Conservation (phyloP, 192 early-diverging fungal genomes). For the Dissophora globulifera region DNA sequence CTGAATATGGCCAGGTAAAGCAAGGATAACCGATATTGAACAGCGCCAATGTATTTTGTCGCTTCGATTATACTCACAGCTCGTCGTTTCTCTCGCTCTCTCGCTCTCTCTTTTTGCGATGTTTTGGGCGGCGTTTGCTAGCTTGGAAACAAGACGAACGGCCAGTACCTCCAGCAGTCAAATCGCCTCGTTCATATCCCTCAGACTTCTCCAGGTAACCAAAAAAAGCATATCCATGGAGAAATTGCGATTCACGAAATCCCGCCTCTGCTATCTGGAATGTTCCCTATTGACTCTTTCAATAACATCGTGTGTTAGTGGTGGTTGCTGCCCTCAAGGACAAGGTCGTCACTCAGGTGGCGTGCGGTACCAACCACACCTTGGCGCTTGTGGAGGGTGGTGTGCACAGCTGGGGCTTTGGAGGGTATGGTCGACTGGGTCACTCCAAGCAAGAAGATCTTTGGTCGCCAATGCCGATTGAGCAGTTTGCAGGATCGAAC, state of each 20-base stretch:
- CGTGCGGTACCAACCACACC: slow-evolving; percentile 73
- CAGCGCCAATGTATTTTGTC: neutral
- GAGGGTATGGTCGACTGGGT: slow-evolving; percentile 73
- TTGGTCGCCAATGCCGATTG: slow-evolving; percentile 54
- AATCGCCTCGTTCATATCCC: slow-evolving; percentile 54
- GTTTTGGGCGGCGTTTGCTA: too few relatives aligned
- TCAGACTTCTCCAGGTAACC: slow-evolving; percentile 55
- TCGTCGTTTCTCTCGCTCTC: too few relatives aligned
- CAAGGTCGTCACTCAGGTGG: slow-evolving; percentile 56
- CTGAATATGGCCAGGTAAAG: slow-evolving; percentile 62
- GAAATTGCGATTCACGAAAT: too few relatives aligned
- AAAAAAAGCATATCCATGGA: too few relatives aligned
- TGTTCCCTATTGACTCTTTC: too few relatives aligned
- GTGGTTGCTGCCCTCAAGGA: slow-evolving; percentile 46
- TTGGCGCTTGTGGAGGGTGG: slow-evolving; percentile 61
- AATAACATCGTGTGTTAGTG: too few relatives aligned
- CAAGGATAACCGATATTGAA: neutral
- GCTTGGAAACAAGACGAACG: slow-evolving; percentile 61
- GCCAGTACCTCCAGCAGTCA: slow-evolving; percentile 57
- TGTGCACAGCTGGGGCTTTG: slow-evolving; percentile 75
- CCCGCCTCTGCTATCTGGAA: too few relatives aligned
- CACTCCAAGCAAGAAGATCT: slow-evolving; percentile 64
- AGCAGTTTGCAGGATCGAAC: slow-evolving; percentile 51
- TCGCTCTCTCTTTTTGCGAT: too few relatives aligned
- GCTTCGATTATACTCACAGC: neutral